These are phyloP conservation scores for Chaetomium tenue DNA, from an alignment of 495 filamentous ascomycete genomes.

Conservation along the genomic window DNA sequence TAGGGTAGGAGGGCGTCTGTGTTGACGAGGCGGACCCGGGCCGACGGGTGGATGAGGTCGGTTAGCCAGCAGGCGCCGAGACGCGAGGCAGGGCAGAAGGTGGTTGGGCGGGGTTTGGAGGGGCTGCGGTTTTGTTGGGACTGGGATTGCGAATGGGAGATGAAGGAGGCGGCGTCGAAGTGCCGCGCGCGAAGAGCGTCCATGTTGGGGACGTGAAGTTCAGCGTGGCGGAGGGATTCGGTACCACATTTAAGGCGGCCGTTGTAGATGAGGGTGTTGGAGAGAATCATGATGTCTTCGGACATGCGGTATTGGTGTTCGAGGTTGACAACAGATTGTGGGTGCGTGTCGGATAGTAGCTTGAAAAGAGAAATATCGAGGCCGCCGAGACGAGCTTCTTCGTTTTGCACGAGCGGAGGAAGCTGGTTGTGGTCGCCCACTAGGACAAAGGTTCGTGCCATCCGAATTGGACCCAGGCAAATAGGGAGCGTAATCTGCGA, in stretches of 20 bases:
- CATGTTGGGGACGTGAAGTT: constrained; percentile 54
- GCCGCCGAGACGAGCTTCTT: constrained; percentile 78
- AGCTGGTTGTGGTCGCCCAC: constrained; percentile 97
- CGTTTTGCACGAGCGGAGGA: constrained; percentile 90
- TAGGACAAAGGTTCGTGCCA: constrained; percentile 89
- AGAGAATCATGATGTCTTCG: constrained; percentile 89
- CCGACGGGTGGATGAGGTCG: constrained; percentile 64
- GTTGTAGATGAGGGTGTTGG: constrained; percentile 89
- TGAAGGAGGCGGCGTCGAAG: constrained; percentile 46
- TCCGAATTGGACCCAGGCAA: constrained; percentile 87
- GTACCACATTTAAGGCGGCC: constrained; percentile 88
- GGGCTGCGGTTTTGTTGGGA: constrained; percentile 7
- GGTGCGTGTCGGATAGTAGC: constrained; percentile 82
- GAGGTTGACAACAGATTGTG: constrained; percentile 79
- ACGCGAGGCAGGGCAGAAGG: constrained; percentile 54
- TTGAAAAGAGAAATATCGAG: constrained; percentile 94
- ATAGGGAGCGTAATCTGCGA: constrained; percentile 96
- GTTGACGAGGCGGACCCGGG: constrained; percentile 80
- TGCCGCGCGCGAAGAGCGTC: constrained; percentile 57
- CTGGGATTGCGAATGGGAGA: constrained; percentile 26
- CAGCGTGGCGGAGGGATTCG: constrained; percentile 64
- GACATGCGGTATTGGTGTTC: constrained; percentile 99
- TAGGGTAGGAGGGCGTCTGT: constrained; percentile 72
- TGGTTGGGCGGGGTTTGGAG: constrained; percentile 46
- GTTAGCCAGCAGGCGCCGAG: constrained; percentile 73